Percentiles rank a stretch among this genome's conserved stretches.
These are phyloP conservation scores for Ceratocystis papillata DNA, from an alignment of 2,329 filamentous ascomycete genomes.

Conservation along the genomic window DNA sequence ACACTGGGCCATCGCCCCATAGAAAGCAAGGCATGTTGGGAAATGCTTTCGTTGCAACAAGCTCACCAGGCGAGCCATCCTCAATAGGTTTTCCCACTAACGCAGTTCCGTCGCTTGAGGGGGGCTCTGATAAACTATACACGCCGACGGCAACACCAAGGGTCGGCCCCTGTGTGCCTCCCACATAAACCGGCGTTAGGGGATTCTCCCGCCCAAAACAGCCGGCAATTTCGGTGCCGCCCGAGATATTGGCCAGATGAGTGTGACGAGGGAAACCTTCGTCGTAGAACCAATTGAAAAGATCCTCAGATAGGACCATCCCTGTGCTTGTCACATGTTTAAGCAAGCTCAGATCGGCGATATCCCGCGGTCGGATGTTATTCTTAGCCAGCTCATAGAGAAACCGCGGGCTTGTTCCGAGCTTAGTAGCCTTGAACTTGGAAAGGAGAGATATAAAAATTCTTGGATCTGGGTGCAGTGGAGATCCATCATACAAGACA, in stretches of 20 bases:
- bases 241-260: constrained; percentile 63
- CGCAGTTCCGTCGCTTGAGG: constrained; percentile 28
- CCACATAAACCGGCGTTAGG: constrained; percentile 48
- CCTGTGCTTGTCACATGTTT: constrained; percentile 59
- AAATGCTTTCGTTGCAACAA: constrained; percentile 60
- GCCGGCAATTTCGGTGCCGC: constrained; percentile 64
- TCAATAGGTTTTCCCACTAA: constrained; percentile 37
- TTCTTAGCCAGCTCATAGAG: constrained; percentile 60
- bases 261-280: constrained; percentile 54
- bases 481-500: constrained; percentile 74
- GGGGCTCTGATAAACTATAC: constrained; percentile 50
- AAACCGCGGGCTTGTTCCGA: constrained; percentile 69
- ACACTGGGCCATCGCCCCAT: constrained; percentile 43
- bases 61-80: constrained; percentile 58
- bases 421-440: constrained; percentile 55
- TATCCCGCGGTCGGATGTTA: constrained; percentile 48
- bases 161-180: constrained; percentile 41
- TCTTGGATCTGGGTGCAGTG: constrained; percentile 58
- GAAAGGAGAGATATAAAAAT: constrained; percentile 53
- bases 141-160: constrained; percentile 44
- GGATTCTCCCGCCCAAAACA: constrained; percentile 56
- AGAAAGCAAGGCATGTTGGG: constrained; percentile 64
- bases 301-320: constrained; percentile 66
- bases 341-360: constrained; percentile 53
- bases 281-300: constrained; percentile 73